Base-by-base conservation (phyloP, 345 rosid species). In the Corchorus capsularis region DNA sequence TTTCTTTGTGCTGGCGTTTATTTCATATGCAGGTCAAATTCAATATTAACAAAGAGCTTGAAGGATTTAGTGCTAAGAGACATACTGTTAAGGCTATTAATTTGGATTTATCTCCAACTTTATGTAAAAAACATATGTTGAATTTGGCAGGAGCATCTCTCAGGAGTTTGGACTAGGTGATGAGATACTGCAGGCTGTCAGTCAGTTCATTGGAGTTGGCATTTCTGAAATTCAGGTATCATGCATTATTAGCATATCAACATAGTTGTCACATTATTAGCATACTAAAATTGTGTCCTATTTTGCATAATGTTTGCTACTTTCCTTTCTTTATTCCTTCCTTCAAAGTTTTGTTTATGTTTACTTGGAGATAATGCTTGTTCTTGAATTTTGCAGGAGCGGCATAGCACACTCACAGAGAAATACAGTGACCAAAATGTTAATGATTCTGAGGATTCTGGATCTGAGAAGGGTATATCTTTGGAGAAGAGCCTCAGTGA, bases 401-500 rank as follows among this genome's bases (percentile, higher is more conserved):
- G 99, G 45, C 89, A 89, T 81, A 86, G 81, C 82, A 75, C 72
- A 34, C 94, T 96, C 3, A 77, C 82, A 84, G 85, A 88, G 81
- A 94, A 89, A 73, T 82, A 83, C 72, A 70, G 68, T 45, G 87
- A 83, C 70, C 83, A 83, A 80, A 80, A 78, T 54, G 20, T 77
- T 34, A 86, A 87, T 75, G 83, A 79, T 74, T 77, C 82, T 63
- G 83, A 80, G 67, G 87, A 84, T 80, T 75, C 84, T n/a, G 86
- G 77, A 75, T 78, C 76, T 79, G 89, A 79, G 78, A 79, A 72
- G 63, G 93, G 96, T 74, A 84, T 92, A 78, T 83, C 85, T 79
- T 83, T 89, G 79, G 92, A 91, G 49, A 93, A 91, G 87, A 86
- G 91, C 82, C 98, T 96, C 75, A 79, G 85, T 84, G 92, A 92